A percentile compares a stretch with the other conserved stretches of the same genome.
phyloP scores from a whole-genome alignment of 495 filamentous ascomycete species.

The Penicillium roqueforti region DNA sequence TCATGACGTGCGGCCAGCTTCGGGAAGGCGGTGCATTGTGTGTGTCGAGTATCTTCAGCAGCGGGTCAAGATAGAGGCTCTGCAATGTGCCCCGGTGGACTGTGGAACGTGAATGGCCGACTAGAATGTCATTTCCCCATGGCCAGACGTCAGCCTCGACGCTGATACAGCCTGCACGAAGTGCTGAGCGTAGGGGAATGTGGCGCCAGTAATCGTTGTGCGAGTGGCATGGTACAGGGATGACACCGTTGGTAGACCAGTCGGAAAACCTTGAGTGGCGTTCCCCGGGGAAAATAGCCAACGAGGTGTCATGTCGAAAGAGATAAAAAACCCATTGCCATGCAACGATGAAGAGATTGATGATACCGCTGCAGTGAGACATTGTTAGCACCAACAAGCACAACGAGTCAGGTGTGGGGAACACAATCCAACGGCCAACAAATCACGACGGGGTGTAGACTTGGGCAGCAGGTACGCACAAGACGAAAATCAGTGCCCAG shows the following conservation, averaged over 20 bases:
- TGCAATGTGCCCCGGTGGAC: constrained; percentile 33
- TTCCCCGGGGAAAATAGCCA: constrained; percentile 35
- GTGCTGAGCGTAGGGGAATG: constrained; percentile 45
- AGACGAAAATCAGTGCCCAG: constrained; percentile 4
- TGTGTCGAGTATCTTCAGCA: constrained; percentile 38
- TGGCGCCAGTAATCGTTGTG: constrained; percentile 76
- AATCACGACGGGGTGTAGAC: not conserved
- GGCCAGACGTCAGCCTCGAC: constrained; percentile 76
- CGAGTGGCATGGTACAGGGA: constrained; percentile 34
- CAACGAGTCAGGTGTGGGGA: not conserved
- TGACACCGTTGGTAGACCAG: constrained; percentile 14
- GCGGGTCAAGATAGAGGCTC: constrained; percentile 60
- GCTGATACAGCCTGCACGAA: constrained; percentile 54
- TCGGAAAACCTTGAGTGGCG: constrained; percentile 12
- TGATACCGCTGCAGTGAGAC: constrained; percentile 6
- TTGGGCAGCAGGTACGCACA: constrained; percentile 1
- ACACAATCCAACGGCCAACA: not conserved
- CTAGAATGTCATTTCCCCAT: constrained; percentile 43
- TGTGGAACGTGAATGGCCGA: constrained; percentile 37
- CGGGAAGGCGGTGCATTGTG: constrained; percentile 12
- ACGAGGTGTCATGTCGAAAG: constrained; percentile 13
- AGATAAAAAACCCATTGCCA: constrained; percentile 1
- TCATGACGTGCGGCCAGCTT: not conserved
- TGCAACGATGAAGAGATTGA: constrained; percentile 3
- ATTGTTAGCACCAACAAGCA: not conserved